Conservation (phyloP, 441 rosid species). For the Gossypium davidsonii region DNA sequence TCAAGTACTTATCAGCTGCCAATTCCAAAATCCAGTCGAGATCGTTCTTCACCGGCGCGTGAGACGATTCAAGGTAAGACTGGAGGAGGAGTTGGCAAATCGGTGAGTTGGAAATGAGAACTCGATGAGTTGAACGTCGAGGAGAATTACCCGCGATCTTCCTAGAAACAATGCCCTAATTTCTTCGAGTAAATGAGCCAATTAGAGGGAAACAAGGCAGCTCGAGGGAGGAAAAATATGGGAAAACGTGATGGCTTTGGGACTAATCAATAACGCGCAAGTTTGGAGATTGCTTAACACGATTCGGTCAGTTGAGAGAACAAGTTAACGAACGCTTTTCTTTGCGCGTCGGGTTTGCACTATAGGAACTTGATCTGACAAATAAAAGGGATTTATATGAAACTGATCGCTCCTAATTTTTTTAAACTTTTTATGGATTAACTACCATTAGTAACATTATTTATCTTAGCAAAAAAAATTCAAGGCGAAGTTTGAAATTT, state of each 20-base stretch:
- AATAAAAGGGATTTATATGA: not conserved
- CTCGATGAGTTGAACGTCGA: constrained; percentile 1
- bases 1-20: constrained; percentile 31
- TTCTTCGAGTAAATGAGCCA: not conserved
- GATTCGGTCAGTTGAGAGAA: not conserved
- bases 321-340: not conserved
- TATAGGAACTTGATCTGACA: not conserved
- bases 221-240: not conserved
- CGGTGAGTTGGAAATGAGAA: not conserved
- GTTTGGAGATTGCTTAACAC: not conserved
- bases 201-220: not conserved
- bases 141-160: not conserved
- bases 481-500: too few species aligned
- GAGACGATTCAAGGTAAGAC: not conserved
- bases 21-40: constrained; percentile 50
- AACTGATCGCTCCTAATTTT: not conserved
- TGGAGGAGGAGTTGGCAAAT: constrained; percentile 6
- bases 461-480: too few species aligned
- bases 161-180: constrained; percentile 6
- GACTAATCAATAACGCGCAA: not conserved
- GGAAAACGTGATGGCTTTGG: not conserved
- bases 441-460: not conserved
- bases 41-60: constrained; percentile 40
- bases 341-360: not conserved
- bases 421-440: not conserved